Base-by-base conservation (phyloP, 2,329 filamentous ascomycete species). In the Gremmenia infestans region DNA sequence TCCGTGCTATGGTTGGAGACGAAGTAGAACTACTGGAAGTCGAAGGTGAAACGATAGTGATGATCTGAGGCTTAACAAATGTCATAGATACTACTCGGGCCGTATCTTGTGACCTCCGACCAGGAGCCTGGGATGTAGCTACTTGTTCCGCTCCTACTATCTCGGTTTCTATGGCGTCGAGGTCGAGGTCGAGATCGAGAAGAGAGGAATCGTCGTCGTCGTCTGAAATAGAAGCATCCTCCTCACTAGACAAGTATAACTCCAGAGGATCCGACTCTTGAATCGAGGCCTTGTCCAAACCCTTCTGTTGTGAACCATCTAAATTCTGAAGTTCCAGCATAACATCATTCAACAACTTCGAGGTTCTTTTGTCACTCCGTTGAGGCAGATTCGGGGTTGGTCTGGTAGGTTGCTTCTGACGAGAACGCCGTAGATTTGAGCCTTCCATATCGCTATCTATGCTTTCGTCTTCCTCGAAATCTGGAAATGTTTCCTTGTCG, bases 211-310 rank as follows among this genome's bases (percentile, higher is more conserved):
- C 81, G 54, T 81, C 84, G 64, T 77, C 77, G 64, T 82, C 79
- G 68, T 83, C 82, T 47, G 80, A 81, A 1, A 83, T 83, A 1
- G 83, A 86, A 32, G 78, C 81, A 60, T 86, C 83, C 67, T 87
- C 83, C 62, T 87, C 83, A 0, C 82, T 85, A 2, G 82, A 86
- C 25, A 87, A 78, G 68, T 87, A 87, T 56, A 81, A 65, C 55
- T 83, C 79, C 67, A 85, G 82, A 5, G 81, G 79, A 60, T 70
- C 64, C 15, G 61, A 49, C 50, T 61, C 56, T 28, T 64, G 48
- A 15, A 64, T 48, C n/a, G 60, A 58, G 9, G 43, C 36, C 5
- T 48, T 58, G 15, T 61, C 58, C 8, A 59, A 55, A 11, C 63
- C 58, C 49, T 60, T 56, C 28, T 47, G 37, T 37, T 48, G 37